A percentile compares a stretch with the other conserved stretches of the same genome.
phyloP scores from a whole-genome alignment of 2,329 filamentous ascomycete species.

The Pseudocercospora vitis region DNA sequence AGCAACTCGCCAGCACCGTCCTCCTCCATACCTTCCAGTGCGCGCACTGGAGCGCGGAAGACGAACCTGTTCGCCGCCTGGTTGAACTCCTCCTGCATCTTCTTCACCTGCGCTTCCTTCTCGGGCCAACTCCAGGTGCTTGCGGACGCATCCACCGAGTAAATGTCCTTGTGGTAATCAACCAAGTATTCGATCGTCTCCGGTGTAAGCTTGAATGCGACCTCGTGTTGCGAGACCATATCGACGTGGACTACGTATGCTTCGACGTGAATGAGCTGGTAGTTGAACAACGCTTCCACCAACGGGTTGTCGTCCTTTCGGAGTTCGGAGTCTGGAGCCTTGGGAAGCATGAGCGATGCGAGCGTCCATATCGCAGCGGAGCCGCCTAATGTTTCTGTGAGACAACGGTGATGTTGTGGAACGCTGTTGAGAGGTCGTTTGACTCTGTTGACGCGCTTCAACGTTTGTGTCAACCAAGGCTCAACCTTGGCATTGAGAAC shows the following conservation, averaged over 20 bases:
- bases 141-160: constrained; percentile 85
- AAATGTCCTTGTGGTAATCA: constrained; percentile 94
- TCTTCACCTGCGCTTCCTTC: constrained; percentile 95
- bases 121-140: constrained; percentile 93
- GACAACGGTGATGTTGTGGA: constrained; percentile 89
- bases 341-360: constrained; percentile 87
- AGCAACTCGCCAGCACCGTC: constrained; percentile 93
- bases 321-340: constrained; percentile 81
- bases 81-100: constrained; percentile 93
- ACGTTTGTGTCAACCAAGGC: constrained; percentile 92
- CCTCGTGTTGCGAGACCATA: constrained; percentile 96
- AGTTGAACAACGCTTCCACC: constrained; percentile 86
- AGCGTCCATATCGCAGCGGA: constrained; percentile 91
- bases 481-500: constrained; percentile 90
- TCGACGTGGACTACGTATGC: constrained; percentile 99
- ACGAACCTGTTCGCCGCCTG: constrained; percentile 98
- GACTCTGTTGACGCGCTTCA: constrained; percentile 94
- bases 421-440: constrained; percentile 98
- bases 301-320: constrained; percentile 78
- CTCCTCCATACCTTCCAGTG: constrained; percentile 93
- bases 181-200: constrained; percentile 92
- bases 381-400: constrained; percentile 90
- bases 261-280: constrained; percentile 88
- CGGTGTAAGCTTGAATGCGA: constrained; percentile 93
- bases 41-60: constrained; percentile 82